Evolutionary conservation across 495 filamentous ascomycete genomes (phyloP).

Genomic region (Aspergillus egyptiacus): DNA sequence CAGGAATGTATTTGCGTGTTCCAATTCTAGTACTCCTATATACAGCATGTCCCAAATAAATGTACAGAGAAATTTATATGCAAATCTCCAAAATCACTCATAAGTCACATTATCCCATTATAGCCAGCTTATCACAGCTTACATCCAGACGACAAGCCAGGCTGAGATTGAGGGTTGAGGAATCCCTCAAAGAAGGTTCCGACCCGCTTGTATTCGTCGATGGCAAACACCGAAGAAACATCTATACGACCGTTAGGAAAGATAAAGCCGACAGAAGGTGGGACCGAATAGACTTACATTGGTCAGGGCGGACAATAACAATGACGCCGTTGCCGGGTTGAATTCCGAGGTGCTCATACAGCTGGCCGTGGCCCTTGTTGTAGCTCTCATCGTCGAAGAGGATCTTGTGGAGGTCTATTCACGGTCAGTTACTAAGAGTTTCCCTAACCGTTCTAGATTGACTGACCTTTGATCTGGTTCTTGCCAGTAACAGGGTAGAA

Average conservation of each 20-base stretch:
- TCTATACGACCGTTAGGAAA: conserved; percentile 14
- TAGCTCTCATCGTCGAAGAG: conserved; percentile 65
- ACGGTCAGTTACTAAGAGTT: background rate
- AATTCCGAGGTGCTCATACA: conserved; percentile 57
- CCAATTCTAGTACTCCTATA: too few species aligned
- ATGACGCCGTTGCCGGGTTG: conserved; percentile 48
- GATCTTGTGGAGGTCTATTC: conserved; percentile 53
- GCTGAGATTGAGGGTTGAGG: conserved; percentile 23
- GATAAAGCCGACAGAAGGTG: background rate
- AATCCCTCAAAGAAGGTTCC: conserved; percentile 41
- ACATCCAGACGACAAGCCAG: conserved; percentile 1
- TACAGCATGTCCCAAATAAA: too few species aligned
- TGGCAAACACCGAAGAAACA: conserved; percentile 30
- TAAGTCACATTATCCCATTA: background rate
- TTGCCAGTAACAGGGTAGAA: conserved; percentile 56
- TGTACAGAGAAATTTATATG: background rate
- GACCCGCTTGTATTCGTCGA: conserved; percentile 31
- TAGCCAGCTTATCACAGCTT: conserved; percentile 13
- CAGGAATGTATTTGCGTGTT: too few species aligned
- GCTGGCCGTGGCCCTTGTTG: conserved; percentile 57
- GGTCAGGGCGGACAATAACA: conserved; percentile 61
- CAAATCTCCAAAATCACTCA: background rate
- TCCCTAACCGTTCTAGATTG: background rate
- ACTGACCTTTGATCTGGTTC: conserved; percentile 52
- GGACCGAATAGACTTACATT: conserved; percentile 45